phyloP scores from a whole-genome alignment of 495 filamentous ascomycete genomes.

The Usnea hakonensis region DNA sequence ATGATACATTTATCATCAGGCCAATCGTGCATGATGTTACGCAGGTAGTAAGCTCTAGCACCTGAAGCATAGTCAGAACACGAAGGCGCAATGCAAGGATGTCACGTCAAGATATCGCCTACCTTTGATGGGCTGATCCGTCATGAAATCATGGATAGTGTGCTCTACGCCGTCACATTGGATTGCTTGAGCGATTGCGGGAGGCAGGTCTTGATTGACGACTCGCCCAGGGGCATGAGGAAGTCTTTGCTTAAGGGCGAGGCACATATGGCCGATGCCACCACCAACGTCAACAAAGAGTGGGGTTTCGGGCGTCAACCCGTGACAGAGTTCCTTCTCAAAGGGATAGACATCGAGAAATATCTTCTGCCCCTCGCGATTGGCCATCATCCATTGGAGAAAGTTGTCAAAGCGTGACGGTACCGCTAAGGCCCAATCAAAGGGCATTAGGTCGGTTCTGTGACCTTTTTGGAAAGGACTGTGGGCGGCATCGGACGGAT shows the following conservation, averaged over 20 bases:
- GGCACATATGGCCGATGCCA: conserved; percentile 45
- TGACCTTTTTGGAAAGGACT: conserved; percentile 33
- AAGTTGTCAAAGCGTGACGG: conserved; percentile 35
- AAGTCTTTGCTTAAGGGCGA: conserved; percentile 36
- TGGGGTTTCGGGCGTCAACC: conserved; percentile 11
- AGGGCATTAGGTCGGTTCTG: conserved; percentile 35
- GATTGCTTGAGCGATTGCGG: conserved; percentile 32
- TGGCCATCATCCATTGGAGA: conserved; percentile 34
- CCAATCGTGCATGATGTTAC: conserved; percentile 44
- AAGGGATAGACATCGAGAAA: conserved; percentile 20
- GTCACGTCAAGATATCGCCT: conserved; percentile 22
- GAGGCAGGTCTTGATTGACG: conserved; percentile 47
- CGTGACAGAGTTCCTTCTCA: background rate
- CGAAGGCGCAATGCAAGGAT: conserved; percentile 19
- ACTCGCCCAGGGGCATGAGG: conserved; percentile 38
- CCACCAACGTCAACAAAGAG: conserved; percentile 52
- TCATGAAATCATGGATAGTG: conserved; percentile 44
- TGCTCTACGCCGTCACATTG: conserved; percentile 39
- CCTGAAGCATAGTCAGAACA: conserved; percentile 21
- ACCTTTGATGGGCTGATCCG: conserved; percentile 42
- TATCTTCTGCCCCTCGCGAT: conserved; percentile 31
- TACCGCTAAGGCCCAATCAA: conserved; percentile 33
- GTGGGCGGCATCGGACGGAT: conserved; percentile 17
- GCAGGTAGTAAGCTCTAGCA: conserved; percentile 41
- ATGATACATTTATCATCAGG: conserved; percentile 34